Evolutionary conservation across 192 early-diverging fungal species (phyloP), one percentile per base, ranked within the genome.

Genomic region (Coemansia sp.): DNA sequence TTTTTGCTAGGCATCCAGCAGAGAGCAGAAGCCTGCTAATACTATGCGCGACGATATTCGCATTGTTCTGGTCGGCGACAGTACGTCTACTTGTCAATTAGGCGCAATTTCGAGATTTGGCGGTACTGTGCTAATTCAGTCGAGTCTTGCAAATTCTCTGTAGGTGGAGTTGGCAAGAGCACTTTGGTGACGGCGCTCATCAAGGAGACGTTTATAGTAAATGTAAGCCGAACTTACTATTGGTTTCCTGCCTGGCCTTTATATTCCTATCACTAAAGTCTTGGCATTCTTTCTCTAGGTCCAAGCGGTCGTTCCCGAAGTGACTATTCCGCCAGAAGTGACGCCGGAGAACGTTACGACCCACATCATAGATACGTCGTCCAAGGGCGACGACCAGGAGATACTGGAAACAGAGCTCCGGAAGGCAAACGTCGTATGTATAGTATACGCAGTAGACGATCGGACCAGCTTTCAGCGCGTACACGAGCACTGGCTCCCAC

Each of bases 301-400:
- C 26, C 97, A 98, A 79, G 91, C 95, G 69, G 93, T 98, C 18
- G 93, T 99, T 59, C 95, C 97, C n/a, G 97, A 99, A 73, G 95
- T 99, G n/a, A 99, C 96, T 13, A 99, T 99, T 65, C 97, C 97
- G 42, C 94, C 97, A 35, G 95, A 99, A 70, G 93, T 97, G 70
- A 95, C 96, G 33, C 88, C 93, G 1, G 97, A 98, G 63, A 93
- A 94, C 62, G 95, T 95, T 10, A 98, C 95, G 10, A 98, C 95
- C 8, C 91, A 96, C 72, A 97, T 99, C 61, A 92, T 98, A 45
- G 97, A 99, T 77, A 94, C 97, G 21, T 96, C 97, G 42, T 64
- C 66, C 38, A 89, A 91, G 11, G 85, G 90, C 31, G 95, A 97
- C 67, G 89, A 97, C 67, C 86, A 92, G 28, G 93, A 96, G 59